Percentiles rank a stretch among this genome's conserved stretches.
These are phyloP conservation scores for Cynanchum wilfordii DNA, from an alignment of 257 asterid species.

Conservation along the genomic window DNA sequence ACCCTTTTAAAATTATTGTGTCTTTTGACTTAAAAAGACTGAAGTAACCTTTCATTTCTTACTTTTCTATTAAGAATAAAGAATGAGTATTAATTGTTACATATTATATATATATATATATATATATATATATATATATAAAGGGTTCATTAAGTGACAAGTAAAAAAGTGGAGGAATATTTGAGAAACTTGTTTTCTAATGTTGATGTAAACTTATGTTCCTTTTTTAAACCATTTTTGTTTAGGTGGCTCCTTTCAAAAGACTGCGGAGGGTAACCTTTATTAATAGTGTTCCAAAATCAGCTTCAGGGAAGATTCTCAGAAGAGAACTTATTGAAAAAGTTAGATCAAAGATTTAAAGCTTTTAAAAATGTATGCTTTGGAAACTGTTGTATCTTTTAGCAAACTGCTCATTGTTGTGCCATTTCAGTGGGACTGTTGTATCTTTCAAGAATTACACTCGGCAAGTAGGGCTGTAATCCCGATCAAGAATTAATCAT, in stretches of 20 bases:
- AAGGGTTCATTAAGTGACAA: too few species aligned
- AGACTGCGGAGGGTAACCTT: conserved; percentile 65
- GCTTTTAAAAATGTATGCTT: background rate
- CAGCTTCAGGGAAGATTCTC: conserved; percentile 82
- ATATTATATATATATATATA: too few species aligned
- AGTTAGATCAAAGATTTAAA: conserved; percentile 56
- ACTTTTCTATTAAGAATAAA: background rate
- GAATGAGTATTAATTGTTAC: too few species aligned
- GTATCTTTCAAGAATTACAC: too few species aligned
- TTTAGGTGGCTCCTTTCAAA: conserved; percentile 84
- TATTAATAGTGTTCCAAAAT: conserved; percentile 72
- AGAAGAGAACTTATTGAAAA: conserved; percentile 78
- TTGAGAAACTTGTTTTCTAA: too few species aligned
- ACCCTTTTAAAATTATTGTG: too few species aligned
- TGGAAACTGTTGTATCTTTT: background rate
- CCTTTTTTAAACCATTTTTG: background rate
- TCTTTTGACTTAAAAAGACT: too few species aligned
- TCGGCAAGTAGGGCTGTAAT: background rate
- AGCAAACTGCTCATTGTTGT: background rate
- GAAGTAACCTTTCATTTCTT: background rate
- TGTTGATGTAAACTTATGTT: background rate
- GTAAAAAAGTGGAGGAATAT: too few species aligned
- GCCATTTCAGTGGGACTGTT: background rate
- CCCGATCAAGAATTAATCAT: too few species aligned
- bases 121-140: too few species aligned